Percentiles rank a stretch among this genome's conserved stretches.
Conservation (phyloP, 805 yeast species). For the Pichia heedii region DNA sequence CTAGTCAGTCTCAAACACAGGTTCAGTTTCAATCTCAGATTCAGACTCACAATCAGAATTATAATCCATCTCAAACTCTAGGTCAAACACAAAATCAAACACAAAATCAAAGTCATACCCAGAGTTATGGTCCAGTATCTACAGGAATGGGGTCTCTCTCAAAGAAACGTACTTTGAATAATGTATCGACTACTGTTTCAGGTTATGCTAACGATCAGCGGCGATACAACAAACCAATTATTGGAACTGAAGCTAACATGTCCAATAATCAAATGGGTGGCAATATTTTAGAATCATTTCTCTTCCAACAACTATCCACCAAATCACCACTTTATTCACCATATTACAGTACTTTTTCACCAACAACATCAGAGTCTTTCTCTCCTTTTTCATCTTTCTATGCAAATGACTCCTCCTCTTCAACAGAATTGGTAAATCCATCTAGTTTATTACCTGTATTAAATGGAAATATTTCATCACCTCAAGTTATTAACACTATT, state of each 20-base stretch:
- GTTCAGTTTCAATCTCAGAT: slow-evolving; percentile 6
- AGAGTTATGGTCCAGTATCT: not conserved
- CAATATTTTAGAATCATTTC: not conserved
- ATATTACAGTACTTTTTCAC: not conserved
- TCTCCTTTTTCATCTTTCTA: too few species aligned
- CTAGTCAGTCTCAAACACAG: not conserved
- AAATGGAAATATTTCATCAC: not conserved
- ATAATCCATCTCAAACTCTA: too few species aligned
- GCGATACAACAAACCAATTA: not conserved
- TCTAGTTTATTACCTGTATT: slow-evolving; percentile 3
- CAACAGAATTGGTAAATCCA: not conserved
- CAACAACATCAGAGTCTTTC: not conserved
- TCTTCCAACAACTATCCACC: not conserved
- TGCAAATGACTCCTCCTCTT: too few species aligned
- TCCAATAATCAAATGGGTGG: not conserved
- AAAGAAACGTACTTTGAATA: too few species aligned
- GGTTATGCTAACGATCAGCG: not conserved
- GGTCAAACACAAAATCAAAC: slow-evolving; percentile 2
- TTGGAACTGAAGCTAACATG: too few species aligned
- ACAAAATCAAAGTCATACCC: not conserved
- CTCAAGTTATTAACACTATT: not conserved
- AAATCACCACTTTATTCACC: not conserved
- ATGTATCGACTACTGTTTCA: too few species aligned
- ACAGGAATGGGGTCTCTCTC: too few species aligned
- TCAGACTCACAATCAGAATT: too few species aligned